Conservation (phyloP, 371 early-diverging fungal species). For the Syncephalastrum sp. region DNA sequence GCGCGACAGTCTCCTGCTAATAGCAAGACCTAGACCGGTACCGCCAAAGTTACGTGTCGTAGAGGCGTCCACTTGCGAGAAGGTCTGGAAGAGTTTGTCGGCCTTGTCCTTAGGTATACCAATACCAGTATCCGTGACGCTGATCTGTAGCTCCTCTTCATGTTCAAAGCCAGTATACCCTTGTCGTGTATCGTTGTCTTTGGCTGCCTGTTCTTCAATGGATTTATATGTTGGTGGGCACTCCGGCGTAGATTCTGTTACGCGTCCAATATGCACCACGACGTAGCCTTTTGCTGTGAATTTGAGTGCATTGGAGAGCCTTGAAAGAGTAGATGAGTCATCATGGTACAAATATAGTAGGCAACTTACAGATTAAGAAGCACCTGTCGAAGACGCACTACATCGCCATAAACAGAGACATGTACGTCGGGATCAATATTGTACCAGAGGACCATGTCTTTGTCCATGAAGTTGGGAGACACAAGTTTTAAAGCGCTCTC, state of each 20-base stretch:
- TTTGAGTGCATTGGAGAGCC: constrained; percentile 22
- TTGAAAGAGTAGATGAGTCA: background rate
- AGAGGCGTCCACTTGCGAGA: constrained; percentile 58
- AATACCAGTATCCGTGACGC: constrained; percentile 65
- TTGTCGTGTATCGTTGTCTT: too few relatives aligned
- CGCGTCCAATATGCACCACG: constrained; percentile 1
- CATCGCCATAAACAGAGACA: constrained; percentile 45
- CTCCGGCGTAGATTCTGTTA: too few relatives aligned
- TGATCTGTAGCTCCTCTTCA: constrained; percentile 22
- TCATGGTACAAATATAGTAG: background rate
- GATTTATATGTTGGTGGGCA: too few relatives aligned
- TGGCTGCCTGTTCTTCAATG: too few relatives aligned
- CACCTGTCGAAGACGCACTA: constrained; percentile 49
- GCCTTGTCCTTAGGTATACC: constrained; percentile 56
- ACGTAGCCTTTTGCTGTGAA: constrained; percentile 19
- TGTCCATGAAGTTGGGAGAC: constrained; percentile 28
- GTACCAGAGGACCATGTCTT: constrained; percentile 22
- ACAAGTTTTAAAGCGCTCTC: constrained; percentile 42
- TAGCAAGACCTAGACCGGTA: constrained; percentile 56
- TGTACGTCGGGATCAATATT: constrained; percentile 21
- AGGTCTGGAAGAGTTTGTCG: constrained; percentile 58
- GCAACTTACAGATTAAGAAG: constrained; percentile 40
- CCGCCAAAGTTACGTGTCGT: constrained; percentile 58
- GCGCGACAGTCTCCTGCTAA: constrained; percentile 44
- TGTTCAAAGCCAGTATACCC: too few relatives aligned